Conservation (phyloP, 2,329 filamentous ascomycete species). For the Trichoderma guizhouense region DNA sequence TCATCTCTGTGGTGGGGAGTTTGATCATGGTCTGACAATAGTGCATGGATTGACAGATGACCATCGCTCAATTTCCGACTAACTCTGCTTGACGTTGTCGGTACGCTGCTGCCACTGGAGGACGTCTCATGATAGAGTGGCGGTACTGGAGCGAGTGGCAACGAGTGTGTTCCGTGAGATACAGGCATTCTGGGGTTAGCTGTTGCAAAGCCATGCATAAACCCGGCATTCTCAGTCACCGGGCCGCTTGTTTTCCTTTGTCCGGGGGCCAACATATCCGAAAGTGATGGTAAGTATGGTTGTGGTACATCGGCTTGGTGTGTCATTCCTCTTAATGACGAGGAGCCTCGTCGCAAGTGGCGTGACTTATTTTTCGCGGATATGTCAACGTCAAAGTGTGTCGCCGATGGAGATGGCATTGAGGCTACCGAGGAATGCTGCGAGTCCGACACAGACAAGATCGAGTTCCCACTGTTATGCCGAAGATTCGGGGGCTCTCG, state of each 20-base stretch:
- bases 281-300: conserved; percentile 44
- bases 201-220: conserved; percentile 26
- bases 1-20: conserved; percentile 11
- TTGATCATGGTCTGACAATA: conserved; percentile 43
- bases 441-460: conserved; percentile 45
- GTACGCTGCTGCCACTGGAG: conserved; percentile 42
- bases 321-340: conserved; percentile 28
- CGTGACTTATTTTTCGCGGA: conserved; percentile 28
- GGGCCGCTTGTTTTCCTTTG: conserved; percentile 12
- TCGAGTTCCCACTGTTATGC: conserved; percentile 48
- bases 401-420: conserved; percentile 41
- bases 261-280: conserved; percentile 45
- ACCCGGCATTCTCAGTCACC: not conserved
- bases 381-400: conserved; percentile 36
- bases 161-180: conserved; percentile 28
- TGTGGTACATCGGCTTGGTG: conserved; percentile 27
- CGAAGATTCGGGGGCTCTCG: conserved; percentile 46
- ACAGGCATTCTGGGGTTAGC: conserved; percentile 31
- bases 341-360: conserved; percentile 26
- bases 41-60: conserved; percentile 52
- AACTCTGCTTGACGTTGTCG: conserved; percentile 34
- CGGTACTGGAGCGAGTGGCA: conserved; percentile 33
- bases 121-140: conserved; percentile 45
- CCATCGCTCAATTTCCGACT: conserved; percentile 47
- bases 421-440: conserved; percentile 41